Conservation (phyloP, 129 eudicot species). For the Solidago caesia region DNA sequence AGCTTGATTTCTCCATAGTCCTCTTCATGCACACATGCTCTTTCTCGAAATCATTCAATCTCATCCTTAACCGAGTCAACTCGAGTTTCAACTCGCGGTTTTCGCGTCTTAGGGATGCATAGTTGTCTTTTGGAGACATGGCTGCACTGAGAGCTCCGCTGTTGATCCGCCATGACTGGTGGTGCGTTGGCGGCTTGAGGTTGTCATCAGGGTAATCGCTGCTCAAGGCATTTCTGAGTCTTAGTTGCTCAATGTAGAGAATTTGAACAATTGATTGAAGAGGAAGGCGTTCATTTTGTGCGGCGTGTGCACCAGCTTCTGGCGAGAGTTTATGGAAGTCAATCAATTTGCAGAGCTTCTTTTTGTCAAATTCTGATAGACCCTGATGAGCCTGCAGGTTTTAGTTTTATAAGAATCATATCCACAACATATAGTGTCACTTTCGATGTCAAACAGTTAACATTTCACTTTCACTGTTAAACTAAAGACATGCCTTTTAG, state of each 20-base stretch:
- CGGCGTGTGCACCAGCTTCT: constrained; percentile 93
- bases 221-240: constrained; percentile 66
- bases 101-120: constrained; percentile 85
- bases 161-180: constrained; percentile 89
- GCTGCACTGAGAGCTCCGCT: constrained; percentile 96
- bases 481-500: neutral
- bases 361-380: constrained; percentile 70
- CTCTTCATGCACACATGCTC: constrained; percentile 98
- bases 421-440: neutral
- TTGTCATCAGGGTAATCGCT: constrained; percentile 68
- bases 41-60: constrained; percentile 90
- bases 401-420: constrained; percentile 14
- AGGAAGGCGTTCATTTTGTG: constrained; percentile 96
- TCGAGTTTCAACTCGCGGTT: constrained; percentile 91
- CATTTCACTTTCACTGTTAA: constrained; percentile 6
- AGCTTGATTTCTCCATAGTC: constrained; percentile 72
- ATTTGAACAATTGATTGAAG: constrained; percentile 91
- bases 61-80: constrained; percentile 85
- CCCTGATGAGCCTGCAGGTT: constrained; percentile 78
- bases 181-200: constrained; percentile 63
- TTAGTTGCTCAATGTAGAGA: constrained; percentile 79
- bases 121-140: constrained; percentile 94
- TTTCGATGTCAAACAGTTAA: constrained; percentile 10
- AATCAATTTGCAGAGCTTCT: constrained; percentile 76
- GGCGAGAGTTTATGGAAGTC: constrained; percentile 94